A percentile compares a stretch with the other conserved stretches of the same genome.
These are phyloP conservation scores for Fusarium pseudoanthophilum DNA, from an alignment of 2,329 filamentous ascomycete species.

Conservation along the genomic window DNA sequence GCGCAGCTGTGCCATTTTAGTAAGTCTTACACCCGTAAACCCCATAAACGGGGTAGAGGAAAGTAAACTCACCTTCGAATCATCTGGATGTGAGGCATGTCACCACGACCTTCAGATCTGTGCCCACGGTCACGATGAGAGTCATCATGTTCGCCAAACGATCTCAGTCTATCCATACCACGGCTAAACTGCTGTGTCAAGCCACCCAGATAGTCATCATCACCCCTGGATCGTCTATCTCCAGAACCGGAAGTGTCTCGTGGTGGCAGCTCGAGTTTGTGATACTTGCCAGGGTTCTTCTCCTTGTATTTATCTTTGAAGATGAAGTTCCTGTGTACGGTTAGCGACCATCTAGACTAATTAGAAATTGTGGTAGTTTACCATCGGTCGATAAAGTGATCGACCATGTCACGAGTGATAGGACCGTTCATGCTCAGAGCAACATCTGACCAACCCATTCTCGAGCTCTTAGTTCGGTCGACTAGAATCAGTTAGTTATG, in stretches of 20 bases:
- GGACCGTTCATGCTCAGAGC: slow-evolving; percentile 80
- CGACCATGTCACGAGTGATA: slow-evolving; percentile 77
- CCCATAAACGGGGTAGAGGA: neutral
- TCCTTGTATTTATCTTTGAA: slow-evolving; percentile 80
- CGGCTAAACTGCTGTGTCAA: slow-evolving; percentile 57
- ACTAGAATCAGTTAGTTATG: slow-evolving; percentile 54
- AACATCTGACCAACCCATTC: slow-evolving; percentile 95
- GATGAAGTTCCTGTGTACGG: slow-evolving; percentile 76
- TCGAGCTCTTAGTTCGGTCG: slow-evolving; percentile 78
- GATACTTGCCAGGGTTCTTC: slow-evolving; percentile 63
- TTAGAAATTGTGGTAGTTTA: slow-evolving; percentile 36
- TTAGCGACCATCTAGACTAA: neutral
- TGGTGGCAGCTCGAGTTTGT: slow-evolving; percentile 34
- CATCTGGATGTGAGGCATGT: slow-evolving; percentile 59
- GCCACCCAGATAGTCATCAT: slow-evolving; percentile 55
- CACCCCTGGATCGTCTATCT: slow-evolving; percentile 29
- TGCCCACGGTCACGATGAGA: slow-evolving; percentile 13
- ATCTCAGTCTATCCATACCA: slow-evolving; percentile 53
- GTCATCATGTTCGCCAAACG: slow-evolving; percentile 47
- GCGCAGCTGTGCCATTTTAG: slow-evolving; percentile 52
- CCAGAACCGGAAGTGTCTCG: slow-evolving; percentile 16
- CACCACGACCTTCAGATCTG: slow-evolving; percentile 24
- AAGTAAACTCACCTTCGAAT: slow-evolving; percentile 56
- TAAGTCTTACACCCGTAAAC: too few species aligned
- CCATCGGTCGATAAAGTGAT: slow-evolving; percentile 88